Conservation (phyloP, 2,329 filamentous ascomycete species). For the Penicillium sp. region DNA sequence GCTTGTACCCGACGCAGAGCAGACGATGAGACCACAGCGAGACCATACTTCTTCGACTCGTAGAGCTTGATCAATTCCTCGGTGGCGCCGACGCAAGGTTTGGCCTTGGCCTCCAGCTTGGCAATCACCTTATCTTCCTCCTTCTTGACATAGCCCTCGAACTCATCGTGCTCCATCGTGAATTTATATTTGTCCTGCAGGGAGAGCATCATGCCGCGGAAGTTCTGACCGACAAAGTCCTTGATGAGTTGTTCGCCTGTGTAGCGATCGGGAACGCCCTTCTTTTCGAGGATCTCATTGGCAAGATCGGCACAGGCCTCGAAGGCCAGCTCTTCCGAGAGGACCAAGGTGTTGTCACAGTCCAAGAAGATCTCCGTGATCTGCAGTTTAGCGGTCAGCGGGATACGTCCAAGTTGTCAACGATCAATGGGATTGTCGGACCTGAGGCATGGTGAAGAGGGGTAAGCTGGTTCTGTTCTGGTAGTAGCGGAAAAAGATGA, state of each 20-base stretch:
- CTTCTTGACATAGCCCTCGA: conserved; percentile 70
- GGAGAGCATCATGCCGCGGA: conserved; percentile 82
- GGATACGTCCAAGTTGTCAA: conserved; percentile 5
- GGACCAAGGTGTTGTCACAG: conserved; percentile 84
- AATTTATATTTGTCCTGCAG: conserved; percentile 77
- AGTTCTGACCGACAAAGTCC: conserved; percentile 92
- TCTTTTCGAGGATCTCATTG: conserved; percentile 76
- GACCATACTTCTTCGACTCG: conserved; percentile 63
- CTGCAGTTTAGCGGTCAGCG: conserved; percentile 36
- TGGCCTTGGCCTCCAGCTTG: conserved; percentile 69
- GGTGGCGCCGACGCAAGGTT: conserved; percentile 68
- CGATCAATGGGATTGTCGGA: conserved; percentile 16
- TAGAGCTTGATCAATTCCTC: conserved; percentile 66
- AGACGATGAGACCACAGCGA: conserved; percentile 80
- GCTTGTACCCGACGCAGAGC: conserved; percentile 76
- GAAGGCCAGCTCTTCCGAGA: conserved; percentile 87
- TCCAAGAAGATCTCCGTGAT: conserved; percentile 75
- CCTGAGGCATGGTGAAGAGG: conserved; percentile 35
- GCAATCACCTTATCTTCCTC: conserved; percentile 83
- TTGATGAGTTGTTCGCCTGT: conserved; percentile 75
- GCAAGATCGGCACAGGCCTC: conserved; percentile 86
- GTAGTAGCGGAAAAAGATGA: background rate
- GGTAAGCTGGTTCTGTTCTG: background rate
- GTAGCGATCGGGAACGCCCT: conserved; percentile 67
- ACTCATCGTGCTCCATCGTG: conserved; percentile 64